These are phyloP conservation scores for Leccinum aurantiacum DNA, from an alignment of 768 basidiomycete genomes.

Conservation along the genomic window DNA sequence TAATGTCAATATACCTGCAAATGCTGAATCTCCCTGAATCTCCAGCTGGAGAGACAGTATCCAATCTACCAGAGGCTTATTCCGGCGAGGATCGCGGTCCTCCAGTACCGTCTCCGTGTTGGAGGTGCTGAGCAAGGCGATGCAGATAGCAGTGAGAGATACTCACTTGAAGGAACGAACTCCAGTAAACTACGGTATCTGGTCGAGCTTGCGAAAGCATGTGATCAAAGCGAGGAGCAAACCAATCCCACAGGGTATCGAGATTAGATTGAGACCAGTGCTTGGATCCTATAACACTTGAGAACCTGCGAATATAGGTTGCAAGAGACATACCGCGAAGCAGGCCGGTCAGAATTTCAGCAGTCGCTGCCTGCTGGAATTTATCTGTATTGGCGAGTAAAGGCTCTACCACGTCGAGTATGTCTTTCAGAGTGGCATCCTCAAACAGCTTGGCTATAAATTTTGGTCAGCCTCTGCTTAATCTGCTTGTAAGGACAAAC, in stretches of 20 bases:
- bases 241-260: slow-evolving; percentile 72
- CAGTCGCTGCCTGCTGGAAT: slow-evolving; percentile 83
- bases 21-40: slow-evolving; percentile 83
- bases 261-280: slow-evolving; percentile 68
- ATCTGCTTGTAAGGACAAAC: slow-evolving; percentile 35
- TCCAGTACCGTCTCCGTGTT: slow-evolving; percentile 48
- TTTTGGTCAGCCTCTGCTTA: slow-evolving; percentile 35
- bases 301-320: slow-evolving; percentile 7
- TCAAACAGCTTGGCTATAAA: slow-evolving; percentile 66
- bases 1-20: slow-evolving; percentile 59
- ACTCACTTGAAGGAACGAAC: slow-evolving; percentile 49
- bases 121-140: slow-evolving; percentile 6
- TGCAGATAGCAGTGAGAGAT: neutral
- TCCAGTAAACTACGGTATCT: slow-evolving; percentile 80
- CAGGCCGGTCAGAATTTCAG: slow-evolving; percentile 71
- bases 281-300: slow-evolving; percentile 59
- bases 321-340: slow-evolving; percentile 55
- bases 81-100: slow-evolving; percentile 79
- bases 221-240: slow-evolving; percentile 53
- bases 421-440: slow-evolving; percentile 47
- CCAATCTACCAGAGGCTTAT: slow-evolving; percentile 71
- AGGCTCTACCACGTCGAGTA: slow-evolving; percentile 58
- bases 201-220: slow-evolving; percentile 80
- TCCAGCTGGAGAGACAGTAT: slow-evolving; percentile 75
- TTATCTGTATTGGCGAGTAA: slow-evolving; percentile 67